Evolutionary conservation across 2,329 filamentous ascomycete genomes (phyloP).

Genomic region (Leptoxyphium fumago): DNA sequence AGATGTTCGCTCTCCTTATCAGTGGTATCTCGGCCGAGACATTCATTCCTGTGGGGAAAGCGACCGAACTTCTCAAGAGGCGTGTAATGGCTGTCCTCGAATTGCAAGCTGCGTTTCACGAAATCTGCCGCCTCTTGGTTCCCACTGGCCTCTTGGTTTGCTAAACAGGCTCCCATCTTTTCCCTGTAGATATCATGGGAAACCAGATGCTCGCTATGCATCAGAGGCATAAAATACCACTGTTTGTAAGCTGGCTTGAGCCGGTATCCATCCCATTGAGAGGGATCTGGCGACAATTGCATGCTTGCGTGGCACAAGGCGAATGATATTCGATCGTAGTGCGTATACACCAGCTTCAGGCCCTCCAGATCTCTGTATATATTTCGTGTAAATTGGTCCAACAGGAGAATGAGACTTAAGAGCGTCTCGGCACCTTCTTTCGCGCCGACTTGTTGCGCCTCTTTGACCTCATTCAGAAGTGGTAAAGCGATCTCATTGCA

Average conservation of each 20-base stretch:
- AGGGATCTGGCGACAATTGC: slow-evolving; percentile 2
- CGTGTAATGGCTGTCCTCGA: slow-evolving; percentile 33
- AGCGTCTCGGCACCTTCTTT: slow-evolving; percentile 20
- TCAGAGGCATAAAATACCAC: slow-evolving; percentile 47
- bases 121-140: slow-evolving; percentile 18
- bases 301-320: slow-evolving; percentile 25
- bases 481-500: slow-evolving; percentile 18
- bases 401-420: slow-evolving; percentile 40
- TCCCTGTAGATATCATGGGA: slow-evolving; percentile 28
- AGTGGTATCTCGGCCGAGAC: slow-evolving; percentile 35
- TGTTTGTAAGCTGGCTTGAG: slow-evolving; percentile 23
- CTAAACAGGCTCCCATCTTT: slow-evolving; percentile 19
- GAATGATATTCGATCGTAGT: slow-evolving; percentile 39
- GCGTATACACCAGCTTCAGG: slow-evolving; percentile 34
- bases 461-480: slow-evolving; percentile 21
- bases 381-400: slow-evolving; percentile 51
- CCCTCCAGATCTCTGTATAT: slow-evolving; percentile 36
- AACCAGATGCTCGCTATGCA: slow-evolving; percentile 40
- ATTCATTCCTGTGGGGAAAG: slow-evolving; percentile 44
- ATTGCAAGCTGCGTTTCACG: slow-evolving; percentile 19
- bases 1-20: slow-evolving; percentile 38
- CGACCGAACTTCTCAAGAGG: slow-evolving; percentile 41
- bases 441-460: slow-evolving; percentile 11
- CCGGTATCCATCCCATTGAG: slow-evolving; percentile 3
- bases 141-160: slow-evolving; percentile 19